These are phyloP conservation scores for Phialemonium atrogriseum DNA, from an alignment of 2,329 filamentous ascomycete genomes.

Conservation along the genomic window DNA sequence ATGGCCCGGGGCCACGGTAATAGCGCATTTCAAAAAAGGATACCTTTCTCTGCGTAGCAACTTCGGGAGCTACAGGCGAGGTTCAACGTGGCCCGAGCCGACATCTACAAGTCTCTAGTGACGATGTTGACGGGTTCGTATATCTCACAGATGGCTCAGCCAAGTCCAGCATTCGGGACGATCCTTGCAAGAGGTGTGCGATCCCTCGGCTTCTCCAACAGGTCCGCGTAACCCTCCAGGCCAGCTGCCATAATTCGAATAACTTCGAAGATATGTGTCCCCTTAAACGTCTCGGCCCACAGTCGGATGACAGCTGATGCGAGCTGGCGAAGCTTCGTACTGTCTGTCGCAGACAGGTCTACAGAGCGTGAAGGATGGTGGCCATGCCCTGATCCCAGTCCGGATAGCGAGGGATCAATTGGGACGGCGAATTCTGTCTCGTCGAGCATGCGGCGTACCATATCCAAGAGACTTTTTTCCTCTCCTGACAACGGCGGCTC, in stretches of 20 bases:
- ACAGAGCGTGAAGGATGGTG: constrained; percentile 26
- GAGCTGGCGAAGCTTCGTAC: constrained; percentile 44
- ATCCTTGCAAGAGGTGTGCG: constrained; percentile 33
- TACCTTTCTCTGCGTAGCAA: too few relatives aligned
- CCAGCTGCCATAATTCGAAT: constrained; percentile 49
- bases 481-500: constrained; percentile 42
- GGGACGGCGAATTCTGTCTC: constrained; percentile 56
- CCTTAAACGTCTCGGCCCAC: constrained; percentile 56
- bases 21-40: too few relatives aligned
- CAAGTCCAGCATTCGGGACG: constrained; percentile 5
- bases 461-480: constrained; percentile 46
- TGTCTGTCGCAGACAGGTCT: constrained; percentile 38
- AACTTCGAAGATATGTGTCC: constrained; percentile 52
- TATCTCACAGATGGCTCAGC: too few relatives aligned
- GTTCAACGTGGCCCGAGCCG: too few relatives aligned
- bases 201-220: constrained; percentile 46
- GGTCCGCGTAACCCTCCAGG: constrained; percentile 47
- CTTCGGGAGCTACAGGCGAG: too few relatives aligned
- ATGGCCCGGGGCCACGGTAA: too few relatives aligned
- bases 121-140: too few relatives aligned
- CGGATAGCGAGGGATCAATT: constrained; percentile 46
- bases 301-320: constrained; percentile 50
- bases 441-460: constrained; percentile 49
- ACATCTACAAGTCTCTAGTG: too few relatives aligned
- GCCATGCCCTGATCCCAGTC: constrained; percentile 18